Evolutionary conservation across 1,284 basidiomycete species (phyloP).

Genomic region (Rhodotorula sp.): DNA sequence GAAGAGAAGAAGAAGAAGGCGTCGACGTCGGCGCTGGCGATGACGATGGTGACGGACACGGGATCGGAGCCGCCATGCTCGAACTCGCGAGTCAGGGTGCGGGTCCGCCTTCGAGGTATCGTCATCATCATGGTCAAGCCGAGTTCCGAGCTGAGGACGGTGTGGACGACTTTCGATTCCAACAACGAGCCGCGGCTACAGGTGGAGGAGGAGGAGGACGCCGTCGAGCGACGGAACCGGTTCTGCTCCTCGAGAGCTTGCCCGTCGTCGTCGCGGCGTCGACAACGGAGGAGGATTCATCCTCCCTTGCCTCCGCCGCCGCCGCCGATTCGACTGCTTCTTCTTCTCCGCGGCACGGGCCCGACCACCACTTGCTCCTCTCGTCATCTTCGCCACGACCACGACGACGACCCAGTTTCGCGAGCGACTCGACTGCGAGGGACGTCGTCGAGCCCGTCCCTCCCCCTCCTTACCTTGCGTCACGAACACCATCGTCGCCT

Average conservation of each 20-base stretch:
- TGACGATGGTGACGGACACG: neutral
- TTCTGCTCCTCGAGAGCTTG: neutral
- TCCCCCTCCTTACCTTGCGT: neutral
- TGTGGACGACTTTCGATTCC: no score
- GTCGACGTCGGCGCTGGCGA: neutral
- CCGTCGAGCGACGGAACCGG: neutral
- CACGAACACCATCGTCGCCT: no score
- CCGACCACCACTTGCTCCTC: neutral
- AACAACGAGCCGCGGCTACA: no score
- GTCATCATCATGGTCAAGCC: no score
- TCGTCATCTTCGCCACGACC: neutral
- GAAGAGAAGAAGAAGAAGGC: no score
- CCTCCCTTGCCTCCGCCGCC: no score
- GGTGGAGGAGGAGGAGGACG: no score
- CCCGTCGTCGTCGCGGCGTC: neutral
- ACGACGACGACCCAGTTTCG: neutral
- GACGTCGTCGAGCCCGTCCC: neutral
- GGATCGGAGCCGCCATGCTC: conserved; percentile 11
- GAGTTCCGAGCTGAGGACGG: no score
- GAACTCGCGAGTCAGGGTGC: neutral
- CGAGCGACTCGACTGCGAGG: conserved; percentile 6
- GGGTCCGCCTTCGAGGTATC: neutral
- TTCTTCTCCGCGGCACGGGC: neutral
- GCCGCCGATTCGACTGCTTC: no score
- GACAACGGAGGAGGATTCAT: no score